These are phyloP conservation scores for Nakataea oryzae DNA, from an alignment of 2,329 filamentous ascomycete genomes.

Conservation along the genomic window DNA sequence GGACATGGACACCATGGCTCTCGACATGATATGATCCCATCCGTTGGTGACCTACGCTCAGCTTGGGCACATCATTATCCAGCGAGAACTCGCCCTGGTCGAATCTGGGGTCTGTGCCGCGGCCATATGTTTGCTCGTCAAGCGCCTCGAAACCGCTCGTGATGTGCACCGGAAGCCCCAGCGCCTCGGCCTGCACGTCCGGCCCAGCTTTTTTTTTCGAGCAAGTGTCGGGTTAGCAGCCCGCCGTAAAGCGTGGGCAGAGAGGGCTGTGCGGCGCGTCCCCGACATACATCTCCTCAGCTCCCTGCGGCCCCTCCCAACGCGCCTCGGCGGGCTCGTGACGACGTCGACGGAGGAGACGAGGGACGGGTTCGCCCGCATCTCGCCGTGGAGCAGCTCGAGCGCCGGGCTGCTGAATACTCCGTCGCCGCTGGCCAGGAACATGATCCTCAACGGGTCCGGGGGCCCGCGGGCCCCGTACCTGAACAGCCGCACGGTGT, in stretches of 20 bases:
- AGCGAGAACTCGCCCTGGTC: too few relatives aligned
- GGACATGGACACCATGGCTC: too few relatives aligned
- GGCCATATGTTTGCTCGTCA: too few relatives aligned
- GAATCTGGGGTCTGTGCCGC: too few relatives aligned
- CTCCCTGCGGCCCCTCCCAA: conserved; percentile 62
- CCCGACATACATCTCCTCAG: conserved; percentile 48
- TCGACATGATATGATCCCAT: neutral
- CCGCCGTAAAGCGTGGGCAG: neutral
- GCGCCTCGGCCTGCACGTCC: conserved; percentile 41
- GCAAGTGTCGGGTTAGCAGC: neutral
- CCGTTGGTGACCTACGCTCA: neutral
- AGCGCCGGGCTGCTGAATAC: conserved; percentile 75
- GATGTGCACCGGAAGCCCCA: conserved; percentile 60
- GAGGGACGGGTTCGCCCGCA: conserved; percentile 34
- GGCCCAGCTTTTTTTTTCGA: neutral
- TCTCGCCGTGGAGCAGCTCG: conserved; percentile 54
- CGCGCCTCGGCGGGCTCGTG: conserved; percentile 67
- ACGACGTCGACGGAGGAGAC: conserved; percentile 79
- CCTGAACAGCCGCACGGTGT: neutral
- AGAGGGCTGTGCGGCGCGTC: neutral
- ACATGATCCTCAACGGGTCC: conserved; percentile 71
- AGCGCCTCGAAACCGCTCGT: conserved; percentile 57
- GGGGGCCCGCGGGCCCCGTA: conserved; percentile 14
- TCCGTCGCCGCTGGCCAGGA: conserved; percentile 76
- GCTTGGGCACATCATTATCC: neutral